Evolutionary conservation across 306 rosid species (phyloP).

Genomic region (Styphnolobium japonicum): DNA sequence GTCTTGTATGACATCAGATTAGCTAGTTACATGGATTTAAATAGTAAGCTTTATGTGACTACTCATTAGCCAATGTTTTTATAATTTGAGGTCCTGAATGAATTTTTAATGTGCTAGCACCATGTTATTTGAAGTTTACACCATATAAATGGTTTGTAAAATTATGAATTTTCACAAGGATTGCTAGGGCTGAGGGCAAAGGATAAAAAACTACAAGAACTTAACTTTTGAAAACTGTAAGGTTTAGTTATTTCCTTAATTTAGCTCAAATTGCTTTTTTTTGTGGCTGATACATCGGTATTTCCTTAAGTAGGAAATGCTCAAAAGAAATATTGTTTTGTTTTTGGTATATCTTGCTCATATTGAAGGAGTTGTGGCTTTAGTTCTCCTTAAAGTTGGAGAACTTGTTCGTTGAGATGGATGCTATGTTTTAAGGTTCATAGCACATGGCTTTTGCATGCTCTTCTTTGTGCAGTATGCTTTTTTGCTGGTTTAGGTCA

Average conservation of each 20-base stretch:
- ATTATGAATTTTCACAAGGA: too few relatives aligned
- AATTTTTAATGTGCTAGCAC: not conserved
- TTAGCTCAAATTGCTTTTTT: not conserved
- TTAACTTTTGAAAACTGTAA: not conserved
- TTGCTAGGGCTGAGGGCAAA: too few relatives aligned
- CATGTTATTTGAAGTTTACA: not conserved
- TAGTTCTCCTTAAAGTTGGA: not conserved
- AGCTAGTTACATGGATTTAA: not conserved
- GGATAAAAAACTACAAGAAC: not conserved
- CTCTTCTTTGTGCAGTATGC: not conserved
- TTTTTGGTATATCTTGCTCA: not conserved
- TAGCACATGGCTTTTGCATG: not conserved
- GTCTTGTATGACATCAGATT: not conserved
- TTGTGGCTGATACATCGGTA: not conserved
- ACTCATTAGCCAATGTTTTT: not conserved
- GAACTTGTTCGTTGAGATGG: not conserved
- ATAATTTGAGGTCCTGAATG: not conserved
- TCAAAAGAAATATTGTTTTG: too few relatives aligned
- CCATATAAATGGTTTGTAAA: too few relatives aligned
- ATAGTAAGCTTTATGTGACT: not conserved
- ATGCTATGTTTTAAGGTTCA: slow-evolving; percentile 8
- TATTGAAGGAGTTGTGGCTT: not conserved
- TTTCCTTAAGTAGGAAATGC: not conserved
- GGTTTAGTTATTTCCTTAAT: not conserved
- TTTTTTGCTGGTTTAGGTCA: slow-evolving; percentile 3